Percentiles rank a stretch among this genome's conserved stretches.
These are phyloP conservation scores for Wilhelminamyces savonicus DNA, from an alignment of 805 yeast genomes.

Conservation along the genomic window DNA sequence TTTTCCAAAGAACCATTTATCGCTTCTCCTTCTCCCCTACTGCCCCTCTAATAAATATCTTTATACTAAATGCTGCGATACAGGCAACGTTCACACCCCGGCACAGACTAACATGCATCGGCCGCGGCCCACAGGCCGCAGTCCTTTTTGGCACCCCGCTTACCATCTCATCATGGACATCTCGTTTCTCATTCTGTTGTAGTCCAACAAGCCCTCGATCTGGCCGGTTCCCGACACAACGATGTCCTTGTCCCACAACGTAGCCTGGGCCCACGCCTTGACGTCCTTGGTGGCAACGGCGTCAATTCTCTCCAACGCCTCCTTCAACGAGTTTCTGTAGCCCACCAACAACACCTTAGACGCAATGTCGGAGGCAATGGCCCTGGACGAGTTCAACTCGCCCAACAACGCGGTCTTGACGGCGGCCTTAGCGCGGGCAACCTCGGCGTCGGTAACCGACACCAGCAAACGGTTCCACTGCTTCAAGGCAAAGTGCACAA, in stretches of 20 bases:
- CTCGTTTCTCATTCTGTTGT: constrained; percentile 80
- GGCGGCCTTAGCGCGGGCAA: constrained; percentile 68
- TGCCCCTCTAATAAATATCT: no score
- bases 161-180: constrained; percentile 82
- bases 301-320: constrained; percentile 58
- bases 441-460: constrained; percentile 70
- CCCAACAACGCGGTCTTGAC: constrained; percentile 59
- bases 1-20: no score
- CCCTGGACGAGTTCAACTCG: constrained; percentile 41
- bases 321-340: constrained; percentile 54
- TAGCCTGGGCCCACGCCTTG: constrained; percentile 66
- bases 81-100: no score
- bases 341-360: constrained; percentile 54
- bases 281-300: constrained; percentile 53
- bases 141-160: constrained; percentile 4
- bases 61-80: no score
- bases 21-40: no score
- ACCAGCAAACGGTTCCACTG: constrained; percentile 84
- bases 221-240: constrained; percentile 82
- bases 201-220: constrained; percentile 78
- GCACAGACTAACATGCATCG: no score
- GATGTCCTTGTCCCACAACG: constrained; percentile 78
- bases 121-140: no score
- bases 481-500: constrained; percentile 73
- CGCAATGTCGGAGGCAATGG: constrained; percentile 54